Evolutionary conservation across 2,329 filamentous ascomycete genomes (phyloP).

Genomic region (Fusarium lyarnte): DNA sequence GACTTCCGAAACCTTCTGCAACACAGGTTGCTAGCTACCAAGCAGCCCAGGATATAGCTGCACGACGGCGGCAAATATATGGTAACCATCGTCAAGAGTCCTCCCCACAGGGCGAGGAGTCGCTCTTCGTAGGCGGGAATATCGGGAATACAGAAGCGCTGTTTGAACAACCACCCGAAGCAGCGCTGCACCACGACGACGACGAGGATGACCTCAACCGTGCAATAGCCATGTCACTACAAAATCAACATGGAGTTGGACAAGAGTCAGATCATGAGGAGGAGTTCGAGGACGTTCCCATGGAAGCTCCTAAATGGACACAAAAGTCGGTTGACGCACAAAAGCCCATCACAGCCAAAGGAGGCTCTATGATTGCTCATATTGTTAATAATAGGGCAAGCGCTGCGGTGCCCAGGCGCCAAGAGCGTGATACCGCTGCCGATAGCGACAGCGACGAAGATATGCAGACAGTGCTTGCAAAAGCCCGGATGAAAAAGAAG

Average conservation of each 20-base stretch:
- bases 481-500: slow-evolving; percentile 70
- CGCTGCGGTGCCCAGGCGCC: slow-evolving; percentile 62
- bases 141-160: slow-evolving; percentile 37
- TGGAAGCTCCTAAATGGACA: slow-evolving; percentile 61
- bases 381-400: slow-evolving; percentile 79
- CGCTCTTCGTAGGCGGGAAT: slow-evolving; percentile 57
- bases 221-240: slow-evolving; percentile 87
- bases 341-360: slow-evolving; percentile 61
- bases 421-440: slow-evolving; percentile 15
- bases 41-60: slow-evolving; percentile 40
- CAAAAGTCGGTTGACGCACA: slow-evolving; percentile 62
- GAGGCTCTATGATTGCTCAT: slow-evolving; percentile 73
- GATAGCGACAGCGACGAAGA: slow-evolving; percentile 83
- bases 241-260: slow-evolving; percentile 63
- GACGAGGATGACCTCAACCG: slow-evolving; percentile 73
- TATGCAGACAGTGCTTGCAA: slow-evolving; percentile 77
- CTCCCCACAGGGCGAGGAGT: slow-evolving; percentile 52
- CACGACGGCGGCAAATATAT: slow-evolving; percentile 45
- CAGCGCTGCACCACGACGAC: slow-evolving; percentile 52
- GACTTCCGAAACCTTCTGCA: slow-evolving; percentile 71
- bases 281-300: slow-evolving; percentile 61
- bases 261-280: slow-evolving; percentile 53
- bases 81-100: slow-evolving; percentile 22
- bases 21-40: slow-evolving; percentile 37
- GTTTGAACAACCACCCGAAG: slow-evolving; percentile 48